Base-by-base conservation (phyloP, 2,329 filamentous ascomycete genomes). In the Colletotrichum phormii region DNA sequence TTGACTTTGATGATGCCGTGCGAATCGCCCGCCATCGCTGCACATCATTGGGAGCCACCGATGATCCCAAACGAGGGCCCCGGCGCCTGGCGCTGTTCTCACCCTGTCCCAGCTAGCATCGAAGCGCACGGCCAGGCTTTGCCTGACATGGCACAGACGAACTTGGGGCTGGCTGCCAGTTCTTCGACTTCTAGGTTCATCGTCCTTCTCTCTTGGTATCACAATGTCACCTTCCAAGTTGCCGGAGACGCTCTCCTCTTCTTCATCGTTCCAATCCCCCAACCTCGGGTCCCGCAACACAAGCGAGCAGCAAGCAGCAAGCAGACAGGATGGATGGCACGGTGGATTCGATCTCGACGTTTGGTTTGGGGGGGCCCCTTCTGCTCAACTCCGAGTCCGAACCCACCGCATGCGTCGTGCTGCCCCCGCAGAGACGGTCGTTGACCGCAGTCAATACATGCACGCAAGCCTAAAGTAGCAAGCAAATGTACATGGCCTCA, bases 301-400 rank as follows among this genome's bases (percentile, higher is more conserved):
- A 55, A 71, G 58, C 22, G 49, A 76, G 80, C 78, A 80, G 77
- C 77, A 42, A 35, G 35, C 82, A 77, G 78, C 79, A 80, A 78
- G 79, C 80, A 78, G 80, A 75, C 78, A 49, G n/a, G 53, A 49
- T 31, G 62, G 54, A 18, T 12, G 60, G 12, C 29, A 58, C 22
- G 35, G 57, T 49, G 42, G 29, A 58, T n/a, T 62, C 37, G 29
- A 46, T 64, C 31, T 54, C 59, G 46, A 58, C 37, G 57, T 58
- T 37, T 57, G 13, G 37, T 42, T 42, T 42, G 31, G 37, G 31
- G 24, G 26, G 29, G 33, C 15, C 12, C 15, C 11, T 9, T 54
- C 3, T 22, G 18, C 26, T 22, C 60, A 35, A 60, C 46, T 55
- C 53, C 60, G 33, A 70, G 59, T 60, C 54, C 70, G 66, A 49